Conservation (phyloP, 148 eudicot genomes). For the Beta vulgaris region DNA sequence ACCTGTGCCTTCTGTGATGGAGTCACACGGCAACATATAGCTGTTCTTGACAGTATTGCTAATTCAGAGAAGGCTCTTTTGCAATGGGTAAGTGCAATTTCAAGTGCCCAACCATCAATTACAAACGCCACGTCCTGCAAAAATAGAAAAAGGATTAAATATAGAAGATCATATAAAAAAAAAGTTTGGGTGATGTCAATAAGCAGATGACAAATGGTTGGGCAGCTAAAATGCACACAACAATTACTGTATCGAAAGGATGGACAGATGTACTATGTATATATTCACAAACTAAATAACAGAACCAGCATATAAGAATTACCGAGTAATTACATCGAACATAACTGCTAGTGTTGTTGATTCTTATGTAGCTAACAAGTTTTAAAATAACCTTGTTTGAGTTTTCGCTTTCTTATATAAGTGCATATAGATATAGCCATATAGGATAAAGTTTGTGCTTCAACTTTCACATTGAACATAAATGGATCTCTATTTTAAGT, state of each 20-base stretch:
- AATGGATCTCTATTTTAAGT: not conserved
- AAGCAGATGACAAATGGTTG: not conserved
- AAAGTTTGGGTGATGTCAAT: not conserved
- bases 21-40: slow-evolving; percentile 96
- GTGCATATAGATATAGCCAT: not conserved
- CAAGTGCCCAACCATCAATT: slow-evolving; percentile 99
- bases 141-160: not conserved
- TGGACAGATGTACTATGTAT: not conserved
- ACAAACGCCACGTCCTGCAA: slow-evolving; percentile 93
- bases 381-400: not conserved
- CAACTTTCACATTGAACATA: not conserved
- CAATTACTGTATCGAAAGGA: no score
- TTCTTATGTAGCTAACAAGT: no score
- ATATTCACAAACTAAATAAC: not conserved
- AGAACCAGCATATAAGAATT: no score
- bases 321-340: no score
- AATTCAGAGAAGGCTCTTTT: slow-evolving; percentile 79
- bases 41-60: slow-evolving; percentile 87
- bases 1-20: slow-evolving; percentile 99
- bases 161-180: not conserved
- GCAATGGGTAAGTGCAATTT: slow-evolving; percentile 73
- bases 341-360: no score
- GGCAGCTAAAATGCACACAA: not conserved
- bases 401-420: not conserved
- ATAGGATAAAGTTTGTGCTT: not conserved